These are phyloP conservation scores for Malassezia sympodialis DNA, from an alignment of 1,284 basidiomycete genomes.

Conservation along the genomic window DNA sequence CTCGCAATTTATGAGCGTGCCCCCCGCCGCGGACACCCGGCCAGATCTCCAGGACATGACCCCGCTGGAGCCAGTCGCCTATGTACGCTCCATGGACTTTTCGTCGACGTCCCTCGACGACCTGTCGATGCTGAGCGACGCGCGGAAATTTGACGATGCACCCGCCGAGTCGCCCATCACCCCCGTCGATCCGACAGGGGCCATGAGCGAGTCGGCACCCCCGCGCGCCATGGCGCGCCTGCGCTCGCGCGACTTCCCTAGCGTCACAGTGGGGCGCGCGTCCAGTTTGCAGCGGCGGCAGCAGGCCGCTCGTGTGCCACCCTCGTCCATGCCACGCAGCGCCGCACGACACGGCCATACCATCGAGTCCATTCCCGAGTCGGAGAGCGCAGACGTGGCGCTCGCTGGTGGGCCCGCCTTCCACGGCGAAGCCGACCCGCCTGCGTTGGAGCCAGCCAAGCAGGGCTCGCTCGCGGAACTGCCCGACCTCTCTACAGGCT, in stretches of 20 bases:
- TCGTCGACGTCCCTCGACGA: conserved; percentile 10
- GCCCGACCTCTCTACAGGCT: neutral
- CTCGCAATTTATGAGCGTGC: neutral
- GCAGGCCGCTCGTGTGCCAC: neutral
- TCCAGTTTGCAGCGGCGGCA: conserved; percentile 7
- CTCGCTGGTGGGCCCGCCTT: neutral
- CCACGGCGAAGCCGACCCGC: neutral
- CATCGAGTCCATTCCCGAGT: neutral
- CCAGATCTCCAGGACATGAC: neutral
- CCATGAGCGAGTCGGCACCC: neutral
- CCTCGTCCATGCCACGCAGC: neutral
- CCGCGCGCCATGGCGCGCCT: conserved; percentile 1
- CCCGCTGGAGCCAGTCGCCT: neutral
- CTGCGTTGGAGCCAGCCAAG: neutral
- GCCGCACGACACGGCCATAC: neutral
- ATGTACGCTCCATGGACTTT: neutral
- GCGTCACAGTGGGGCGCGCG: conserved; percentile 11
- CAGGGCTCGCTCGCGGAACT: neutral
- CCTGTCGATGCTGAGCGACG: neutral
- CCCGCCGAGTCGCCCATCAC: neutral
- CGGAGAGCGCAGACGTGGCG: neutral
- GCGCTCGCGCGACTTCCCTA: conserved; percentile 11
- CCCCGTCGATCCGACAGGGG: neutral
- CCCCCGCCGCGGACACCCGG: neutral
- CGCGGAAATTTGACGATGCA: neutral